Evolutionary conservation across 805 yeast genomes (phyloP).

Genomic region (Schizosaccharomyces octosporus): DNA sequence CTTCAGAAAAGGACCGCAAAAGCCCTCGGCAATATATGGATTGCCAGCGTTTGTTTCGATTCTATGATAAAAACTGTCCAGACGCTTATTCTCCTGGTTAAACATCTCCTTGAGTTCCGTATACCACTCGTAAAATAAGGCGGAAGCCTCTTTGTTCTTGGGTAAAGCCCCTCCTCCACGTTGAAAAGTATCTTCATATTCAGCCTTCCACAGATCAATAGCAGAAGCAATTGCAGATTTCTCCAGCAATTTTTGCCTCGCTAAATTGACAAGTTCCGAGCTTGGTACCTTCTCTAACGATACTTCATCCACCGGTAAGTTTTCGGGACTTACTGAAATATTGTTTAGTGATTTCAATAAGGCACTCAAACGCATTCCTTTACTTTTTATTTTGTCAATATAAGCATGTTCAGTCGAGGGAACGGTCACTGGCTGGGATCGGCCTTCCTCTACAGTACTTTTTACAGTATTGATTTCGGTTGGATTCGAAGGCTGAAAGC

Average conservation of each 20-base stretch:
- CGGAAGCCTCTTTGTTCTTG: slow-evolving; percentile 37
- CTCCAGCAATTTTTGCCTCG: slow-evolving; percentile 57
- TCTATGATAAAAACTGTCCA: slow-evolving; percentile 16
- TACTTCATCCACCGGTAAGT: not conserved
- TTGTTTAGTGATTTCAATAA: not conserved
- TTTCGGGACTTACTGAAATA: not conserved
- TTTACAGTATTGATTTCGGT: not conserved
- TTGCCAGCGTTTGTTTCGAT: slow-evolving; percentile 13
- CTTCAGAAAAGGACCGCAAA: slow-evolving; percentile 52
- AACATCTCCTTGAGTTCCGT: slow-evolving; percentile 46
- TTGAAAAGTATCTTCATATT: slow-evolving; percentile 37
- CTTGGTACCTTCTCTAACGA: not conserved
- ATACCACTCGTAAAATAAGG: slow-evolving; percentile 67
- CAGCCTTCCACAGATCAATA: slow-evolving; percentile 67
- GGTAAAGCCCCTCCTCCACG: slow-evolving; percentile 30
- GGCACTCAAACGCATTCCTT: not conserved
- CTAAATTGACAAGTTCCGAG: slow-evolving; percentile 21
- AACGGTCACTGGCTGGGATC: not conserved
- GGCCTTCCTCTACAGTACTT: not conserved
- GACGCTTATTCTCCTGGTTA: slow-evolving; percentile 34
- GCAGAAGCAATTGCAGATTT: slow-evolving; percentile 65
- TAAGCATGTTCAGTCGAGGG: not conserved
- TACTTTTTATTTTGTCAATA: not conserved
- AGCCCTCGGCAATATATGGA: slow-evolving; percentile 7
- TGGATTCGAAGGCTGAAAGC: not conserved